Evolutionary conservation across 1,284 basidiomycete species (phyloP).

Genomic region (Serendipita sp.): DNA sequence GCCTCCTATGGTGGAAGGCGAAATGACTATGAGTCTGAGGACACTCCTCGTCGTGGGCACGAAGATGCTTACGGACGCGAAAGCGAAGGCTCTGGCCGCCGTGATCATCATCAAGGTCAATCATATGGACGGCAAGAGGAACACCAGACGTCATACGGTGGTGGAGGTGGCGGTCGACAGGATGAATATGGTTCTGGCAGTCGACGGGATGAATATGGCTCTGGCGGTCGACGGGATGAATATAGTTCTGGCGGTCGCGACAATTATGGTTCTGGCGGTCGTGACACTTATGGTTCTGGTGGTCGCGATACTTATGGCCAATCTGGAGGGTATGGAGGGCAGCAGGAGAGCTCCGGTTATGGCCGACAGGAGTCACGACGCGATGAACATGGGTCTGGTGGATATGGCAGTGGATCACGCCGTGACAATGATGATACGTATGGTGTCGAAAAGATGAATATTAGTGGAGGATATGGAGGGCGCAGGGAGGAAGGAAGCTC

Average conservation of each 20-base stretch:
- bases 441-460: conserved; percentile 32
- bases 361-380: conserved; percentile 6
- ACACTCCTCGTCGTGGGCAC: neutral
- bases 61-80: neutral
- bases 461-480: conserved; percentile 15
- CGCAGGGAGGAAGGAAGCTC: neutral
- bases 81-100: neutral
- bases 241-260: neutral
- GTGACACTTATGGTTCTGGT: neutral
- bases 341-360: neutral
- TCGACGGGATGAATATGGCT: neutral
- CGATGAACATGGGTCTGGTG: conserved; percentile 6
- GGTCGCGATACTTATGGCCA: neutral
- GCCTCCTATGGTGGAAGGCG: neutral
- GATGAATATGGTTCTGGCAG: neutral
- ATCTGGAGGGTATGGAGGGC: conserved; percentile 7
- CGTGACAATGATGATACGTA: conserved; percentile 28
- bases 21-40: neutral
- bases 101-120: neutral
- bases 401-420: conserved; percentile 8
- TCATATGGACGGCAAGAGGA: neutral
- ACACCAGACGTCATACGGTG: neutral
- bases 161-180: neutral
- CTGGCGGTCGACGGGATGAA: neutral
- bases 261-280: neutral